Evolutionary conservation across 768 basidiomycete genomes (phyloP), one percentile per base, ranked within the genome.

Genomic region (Xerocomus spinulosus): DNA sequence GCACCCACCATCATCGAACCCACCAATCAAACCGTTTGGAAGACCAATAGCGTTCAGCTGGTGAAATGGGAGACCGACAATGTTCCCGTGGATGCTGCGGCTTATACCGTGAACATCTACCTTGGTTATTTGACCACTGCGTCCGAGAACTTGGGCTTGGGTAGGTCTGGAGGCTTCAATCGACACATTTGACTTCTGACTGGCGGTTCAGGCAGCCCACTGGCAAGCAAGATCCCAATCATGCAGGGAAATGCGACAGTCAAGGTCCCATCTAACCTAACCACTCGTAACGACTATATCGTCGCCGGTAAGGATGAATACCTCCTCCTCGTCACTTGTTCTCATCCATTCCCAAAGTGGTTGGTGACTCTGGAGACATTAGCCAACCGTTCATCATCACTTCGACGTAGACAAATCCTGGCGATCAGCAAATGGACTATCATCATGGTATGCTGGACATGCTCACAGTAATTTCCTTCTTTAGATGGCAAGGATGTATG

Each of bases 301-400:
- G 66, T 88, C 58, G 82, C 77, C 50, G 58, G 85, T 86, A 59
- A 71, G 85, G 79, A 40, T 8, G 2, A 13, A 4, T 15, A 13
- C 17, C 20, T 25, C 3, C 9, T 35, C 5, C 7, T 21, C 38
- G 18, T 21, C 26, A 10, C 17, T 23, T 32, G n/a, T 48, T 8
- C 43, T 48, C 15, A 58, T 26, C 3, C 24, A 2, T 40, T 39
- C 37, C 36, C 13, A 44, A 48, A 86, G 85, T 85, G 34, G 69
- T 82, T 53, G 85, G 85, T 23, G 79, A 83, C 57, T 84, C 82
- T 13, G 86, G 85, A 10, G 79, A 89, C 52, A 54, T 63, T 9
- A 83, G 78, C 57, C 77, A 77, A 0, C 15, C 66, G 32, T 87
- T 89, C 60, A 78, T 73, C 1, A 89, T 89, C 12, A 0, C 24